phyloP scores from a whole-genome alignment of 352 stramenopile genomes.

The Pythium monospermum region DNA sequence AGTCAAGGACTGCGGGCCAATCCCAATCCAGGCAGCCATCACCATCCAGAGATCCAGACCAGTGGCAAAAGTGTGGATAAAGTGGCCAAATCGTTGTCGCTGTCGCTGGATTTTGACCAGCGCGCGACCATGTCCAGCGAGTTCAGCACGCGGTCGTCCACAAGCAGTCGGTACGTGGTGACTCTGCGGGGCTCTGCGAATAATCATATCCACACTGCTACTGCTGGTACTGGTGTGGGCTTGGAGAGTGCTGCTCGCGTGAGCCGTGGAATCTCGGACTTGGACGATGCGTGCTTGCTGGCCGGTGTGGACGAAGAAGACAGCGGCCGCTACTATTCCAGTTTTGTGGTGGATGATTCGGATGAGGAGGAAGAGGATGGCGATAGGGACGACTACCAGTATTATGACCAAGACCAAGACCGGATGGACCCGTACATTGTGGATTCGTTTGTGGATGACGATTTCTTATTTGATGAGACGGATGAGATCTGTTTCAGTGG shows the following conservation, averaged over 20 bases:
- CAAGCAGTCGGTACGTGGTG: slow-evolving; percentile 15
- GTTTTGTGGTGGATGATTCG: slow-evolving; percentile 13
- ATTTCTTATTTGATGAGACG: slow-evolving; percentile 18
- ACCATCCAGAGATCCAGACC: no score
- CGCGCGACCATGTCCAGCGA: slow-evolving; percentile 39
- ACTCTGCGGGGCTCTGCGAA: no score
- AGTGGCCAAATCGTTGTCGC: no score
- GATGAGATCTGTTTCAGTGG: slow-evolving; percentile 22
- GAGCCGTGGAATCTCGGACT: slow-evolving; percentile 1
- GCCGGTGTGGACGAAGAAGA: slow-evolving; percentile 15
- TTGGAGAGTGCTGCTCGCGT: background rate
- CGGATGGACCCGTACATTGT: slow-evolving; percentile 21
- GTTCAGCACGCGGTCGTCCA: slow-evolving; percentile 18
- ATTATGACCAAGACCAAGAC: slow-evolving; percentile 17
- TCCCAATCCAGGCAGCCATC: no score
- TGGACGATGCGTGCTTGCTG: slow-evolving; percentile 9
- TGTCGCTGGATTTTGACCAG: no score
- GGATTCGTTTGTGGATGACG: slow-evolving; percentile 23
- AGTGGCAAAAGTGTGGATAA: no score
- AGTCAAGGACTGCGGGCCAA: no score
- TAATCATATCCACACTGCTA: no score
- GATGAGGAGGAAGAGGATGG: no score
- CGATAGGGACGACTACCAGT: slow-evolving; percentile 3
- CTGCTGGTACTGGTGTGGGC: background rate
- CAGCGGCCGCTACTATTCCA: slow-evolving; percentile 8